Base-by-base conservation (phyloP, 495 filamentous ascomycete genomes). In the Penicillium chermesinum region DNA sequence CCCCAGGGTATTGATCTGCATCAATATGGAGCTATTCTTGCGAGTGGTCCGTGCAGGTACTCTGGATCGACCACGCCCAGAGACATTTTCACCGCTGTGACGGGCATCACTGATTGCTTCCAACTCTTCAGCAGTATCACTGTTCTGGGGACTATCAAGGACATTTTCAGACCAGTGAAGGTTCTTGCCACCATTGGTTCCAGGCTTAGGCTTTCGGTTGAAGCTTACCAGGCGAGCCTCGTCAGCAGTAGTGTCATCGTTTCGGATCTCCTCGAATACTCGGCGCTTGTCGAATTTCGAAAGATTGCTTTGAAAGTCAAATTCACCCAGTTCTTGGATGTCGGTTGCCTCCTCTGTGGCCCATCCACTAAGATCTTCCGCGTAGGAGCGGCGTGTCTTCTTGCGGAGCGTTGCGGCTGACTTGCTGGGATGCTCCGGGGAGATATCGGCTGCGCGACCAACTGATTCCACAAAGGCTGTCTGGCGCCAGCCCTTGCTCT, bases 281-380 rank as follows among this genome's bases (percentile, higher is more conserved):
- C 79, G 78, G 16, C 84, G 78, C 71, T 98, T 98, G 65, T 98
- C 91, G 53, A 98, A 98, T 55, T 93, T 93, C 14, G 87, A 88
- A 10, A 96, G 73, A 52, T 88, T 88, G 17, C 80, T 83, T 53
- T 85, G 79, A 55, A 97, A 96, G 67, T 97, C 91, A 52, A 96
- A 97, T 50, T 97, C 91, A 1, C 85, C 87, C 68, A 88, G 75
- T 58, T 91, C 91, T 66, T 96, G 91, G n/a, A 95, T 89, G 65
- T 98, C 93, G 2, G 89, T 95, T 18, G 89, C 89, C 65, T 96
- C 91, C 62, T 95, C 93, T 0, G 91, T 96, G 33, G 89, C 90
- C 93, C 93, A 98, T 10, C 89, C 93, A 68, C 86, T 95, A 15
- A 87, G 78, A 51, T 85, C 75, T 17, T 79, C 78, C 9, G 73